Base-by-base conservation (phyloP, 345 rosid genomes). In the Sisymbrium altissimum region DNA sequence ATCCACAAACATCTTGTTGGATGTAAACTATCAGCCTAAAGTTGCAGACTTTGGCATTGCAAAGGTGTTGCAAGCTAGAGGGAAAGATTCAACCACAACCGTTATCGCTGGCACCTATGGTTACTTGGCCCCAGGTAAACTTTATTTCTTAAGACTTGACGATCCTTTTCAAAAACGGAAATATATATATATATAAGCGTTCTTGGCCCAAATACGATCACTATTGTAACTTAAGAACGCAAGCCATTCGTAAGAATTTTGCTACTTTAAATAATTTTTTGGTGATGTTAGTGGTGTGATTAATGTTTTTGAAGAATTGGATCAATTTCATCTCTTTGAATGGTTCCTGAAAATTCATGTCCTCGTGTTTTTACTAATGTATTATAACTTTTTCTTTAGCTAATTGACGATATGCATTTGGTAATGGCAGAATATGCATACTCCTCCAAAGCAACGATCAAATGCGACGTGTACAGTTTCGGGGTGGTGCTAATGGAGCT, bases 1-100 rank as follows among this genome's bases (percentile, higher is more conserved):
- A 78, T 85, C 98, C 0, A 88, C 97, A 74, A 94, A 94, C 78
- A 84, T 94, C 75, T 78, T 94, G 23, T 78, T 94, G 1, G 97
- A 94, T 70, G 77, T 83, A 25, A 82, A 89, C 62, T 86, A 80
- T 79, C 89, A 84, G 82, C 91, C 98, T 21, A 91, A 91, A 75
- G 89, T 94, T 49, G 98, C 98, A 36, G 97, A 94, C 69, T 94
- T 94, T 27, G 98, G 97, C 63, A 84, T 91, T 66, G 98, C 98
- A 83, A 94, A 94, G 81, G 96, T 91, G 49, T 77, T 91, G 82
- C 93, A 86, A 65, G 96, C 95, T 10, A 79, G 91, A 78, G 91
- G 93, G 12, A 89, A 82, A 81, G 98, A 94, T 68, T 94, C 91
- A 3, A 94, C 91, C 55, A 86, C 91, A 13, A 91, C 95, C 12